phyloP scores from a whole-genome alignment of 2,329 filamentous ascomycete species.

The Fusarium sp. region DNA sequence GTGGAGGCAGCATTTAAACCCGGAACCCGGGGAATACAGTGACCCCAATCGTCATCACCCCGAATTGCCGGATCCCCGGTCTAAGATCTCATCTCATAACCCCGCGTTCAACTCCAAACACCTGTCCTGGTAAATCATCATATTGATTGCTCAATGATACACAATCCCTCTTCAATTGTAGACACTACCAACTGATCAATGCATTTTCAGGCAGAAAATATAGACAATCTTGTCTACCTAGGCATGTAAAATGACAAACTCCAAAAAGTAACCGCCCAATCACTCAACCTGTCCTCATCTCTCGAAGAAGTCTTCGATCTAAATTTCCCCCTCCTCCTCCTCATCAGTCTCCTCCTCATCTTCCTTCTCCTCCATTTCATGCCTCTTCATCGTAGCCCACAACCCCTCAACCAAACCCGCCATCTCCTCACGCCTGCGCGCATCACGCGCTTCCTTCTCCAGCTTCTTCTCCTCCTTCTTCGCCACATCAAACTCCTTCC shows the following conservation, averaged over 20 bases:
- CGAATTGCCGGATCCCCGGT: slow-evolving; percentile 24
- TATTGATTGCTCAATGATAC: background rate
- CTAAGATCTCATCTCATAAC: background rate
- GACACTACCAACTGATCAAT: background rate
- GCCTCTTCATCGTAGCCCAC: background rate
- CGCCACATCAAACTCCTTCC: background rate
- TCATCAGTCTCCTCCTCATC: background rate
- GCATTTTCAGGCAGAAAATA: too few relatives aligned
- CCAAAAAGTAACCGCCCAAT: background rate
- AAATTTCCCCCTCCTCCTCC: background rate
- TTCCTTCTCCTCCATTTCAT: background rate
- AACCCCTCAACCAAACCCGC: background rate
- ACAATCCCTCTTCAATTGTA: background rate
- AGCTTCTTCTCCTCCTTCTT: background rate
- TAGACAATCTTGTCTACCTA: background rate
- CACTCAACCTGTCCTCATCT: too few relatives aligned
- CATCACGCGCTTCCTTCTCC: background rate
- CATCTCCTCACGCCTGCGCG: background rate
- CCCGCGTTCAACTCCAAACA: background rate
- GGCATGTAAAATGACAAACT: background rate
- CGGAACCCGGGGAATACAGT: slow-evolving; percentile 16
- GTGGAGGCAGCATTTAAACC: background rate
- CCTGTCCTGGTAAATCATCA: background rate
- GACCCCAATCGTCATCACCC: slow-evolving; percentile 4
- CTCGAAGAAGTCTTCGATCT: rapidly evolving